A percentile compares a stretch with the other conserved stretches of the same genome.
These are phyloP conservation scores for Bonia amplexicaulis DNA, from an alignment of 176 grass and related monocot species.

Conservation along the genomic window DNA sequence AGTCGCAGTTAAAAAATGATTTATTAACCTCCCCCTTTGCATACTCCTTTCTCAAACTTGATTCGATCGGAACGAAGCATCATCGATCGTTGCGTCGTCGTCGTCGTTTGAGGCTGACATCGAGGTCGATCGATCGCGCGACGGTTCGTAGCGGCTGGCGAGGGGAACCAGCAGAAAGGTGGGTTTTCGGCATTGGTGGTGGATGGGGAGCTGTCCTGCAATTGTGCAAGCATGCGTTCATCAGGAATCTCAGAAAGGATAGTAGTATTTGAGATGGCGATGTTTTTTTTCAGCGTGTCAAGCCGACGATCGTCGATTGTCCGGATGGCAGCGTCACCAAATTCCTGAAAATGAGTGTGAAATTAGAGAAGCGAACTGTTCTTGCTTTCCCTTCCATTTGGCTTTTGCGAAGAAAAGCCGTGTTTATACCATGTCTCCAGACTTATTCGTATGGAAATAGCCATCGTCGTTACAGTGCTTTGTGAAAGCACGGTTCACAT, in stretches of 20 bases:
- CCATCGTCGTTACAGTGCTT: neutral
- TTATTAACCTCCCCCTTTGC: neutral
- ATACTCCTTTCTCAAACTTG: neutral
- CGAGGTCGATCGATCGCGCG: neutral
- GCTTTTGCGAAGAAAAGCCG: neutral
- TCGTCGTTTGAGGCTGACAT: neutral
- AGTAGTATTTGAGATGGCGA: neutral
- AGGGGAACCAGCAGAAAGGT: neutral
- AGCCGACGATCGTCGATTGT: neutral
- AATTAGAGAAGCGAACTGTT: neutral
- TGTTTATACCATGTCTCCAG: neutral
- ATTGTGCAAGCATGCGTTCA: neutral
- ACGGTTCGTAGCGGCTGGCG: neutral
- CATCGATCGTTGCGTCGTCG: neutral
- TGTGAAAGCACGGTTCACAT: neutral
- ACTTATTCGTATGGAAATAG: neutral
- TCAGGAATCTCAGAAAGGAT: neutral
- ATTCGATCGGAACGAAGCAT: neutral
- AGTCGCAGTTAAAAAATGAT: neutral
- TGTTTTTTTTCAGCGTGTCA: neutral
- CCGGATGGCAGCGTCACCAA: neutral
- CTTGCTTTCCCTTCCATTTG: neutral
- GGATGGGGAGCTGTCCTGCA: neutral
- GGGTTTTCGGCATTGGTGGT: neutral
- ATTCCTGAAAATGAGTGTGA: slow-evolving; percentile 11